phyloP scores from a whole-genome alignment of 163 green algal species.

The Trebouxia gelatinosa region DNA sequence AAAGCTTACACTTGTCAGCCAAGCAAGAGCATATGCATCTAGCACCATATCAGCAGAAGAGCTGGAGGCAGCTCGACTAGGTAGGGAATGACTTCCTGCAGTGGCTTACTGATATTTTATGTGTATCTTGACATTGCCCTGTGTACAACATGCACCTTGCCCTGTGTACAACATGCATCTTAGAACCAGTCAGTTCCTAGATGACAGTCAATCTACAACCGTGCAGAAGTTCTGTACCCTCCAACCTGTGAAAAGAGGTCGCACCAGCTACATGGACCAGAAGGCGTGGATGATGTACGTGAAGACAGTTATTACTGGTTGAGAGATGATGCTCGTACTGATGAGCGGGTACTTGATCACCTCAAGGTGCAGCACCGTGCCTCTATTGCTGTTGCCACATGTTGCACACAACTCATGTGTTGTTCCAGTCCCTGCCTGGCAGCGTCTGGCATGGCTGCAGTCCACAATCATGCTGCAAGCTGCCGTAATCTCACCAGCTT shows the following conservation, averaged over 20 bases:
- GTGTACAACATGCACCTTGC: not conserved
- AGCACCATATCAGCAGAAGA: not conserved
- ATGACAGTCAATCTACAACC: no score
- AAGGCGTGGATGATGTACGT: conserved; percentile 48
- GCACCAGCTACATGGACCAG: conserved; percentile 52
- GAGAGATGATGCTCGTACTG: conserved; percentile 73
- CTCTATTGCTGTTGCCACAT: no score
- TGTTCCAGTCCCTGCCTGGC: no score
- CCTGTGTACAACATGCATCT: not conserved
- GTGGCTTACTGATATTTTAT: not conserved
- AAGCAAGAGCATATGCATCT: conserved; percentile 17
- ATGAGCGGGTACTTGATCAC: conserved; percentile 68
- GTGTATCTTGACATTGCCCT: not conserved
- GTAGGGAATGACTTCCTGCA: not conserved
- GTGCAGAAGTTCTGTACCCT: conserved; percentile 54
- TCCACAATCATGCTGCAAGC: no score
- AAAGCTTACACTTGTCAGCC: conserved; percentile 48
- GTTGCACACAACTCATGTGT: no score
- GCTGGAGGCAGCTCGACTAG: conserved; percentile 20
- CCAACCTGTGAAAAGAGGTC: conserved; percentile 46
- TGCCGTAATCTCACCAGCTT: no score
- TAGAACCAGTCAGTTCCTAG: not conserved
- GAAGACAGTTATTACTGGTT: conserved; percentile 84
- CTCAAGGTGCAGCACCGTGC: conserved; percentile 49
- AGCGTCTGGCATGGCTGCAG: no score